Base-by-base conservation (phyloP, 1,284 basidiomycete genomes). In the Hortiboletus rubellus region DNA sequence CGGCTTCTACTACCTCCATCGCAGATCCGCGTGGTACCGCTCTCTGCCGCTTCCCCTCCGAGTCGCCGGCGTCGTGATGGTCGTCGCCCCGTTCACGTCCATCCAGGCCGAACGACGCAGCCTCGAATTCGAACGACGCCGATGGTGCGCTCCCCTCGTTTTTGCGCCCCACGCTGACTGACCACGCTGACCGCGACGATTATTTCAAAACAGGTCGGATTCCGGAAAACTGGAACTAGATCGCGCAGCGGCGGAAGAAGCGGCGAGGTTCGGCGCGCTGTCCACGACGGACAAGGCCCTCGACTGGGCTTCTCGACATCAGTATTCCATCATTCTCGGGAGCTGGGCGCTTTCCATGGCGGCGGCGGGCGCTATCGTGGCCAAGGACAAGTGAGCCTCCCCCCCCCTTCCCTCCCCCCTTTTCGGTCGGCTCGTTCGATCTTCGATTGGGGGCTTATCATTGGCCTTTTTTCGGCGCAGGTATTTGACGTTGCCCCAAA, bases 81-180 rank as follows among this genome's bases (percentile, higher is more conserved):
- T 91, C 60, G 79, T 86, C 54, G 84, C 90, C 1, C 92, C 92
- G 0, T 70, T 81, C 36, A 80, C 91, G 44, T 83, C 87, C 27
- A 90, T 96, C 55, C 81, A 84, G 55, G 94, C 90, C 11, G 94
- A 97, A 71, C 84, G 88, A 27, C 86, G 91, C 2, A 86, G 90
- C 42, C 78, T 91, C 52, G 81, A 84, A 48, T 94, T 84, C 65
- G 90, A 94, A 58, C 76, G 80, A 63, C 76, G 77, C n/a, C 57
- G 14, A 42, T 66, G 65, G 65, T n/a, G n/a, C n/a, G n/a, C n/a
- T n/a, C n/a, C n/a, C n/a, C n/a, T n/a, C n/a, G n/a, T n/a, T n/a
- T n/a, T n/a, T n/a, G n/a, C n/a, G n/a, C n/a, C n/a, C n/a, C n/a
- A n/a, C n/a, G n/a, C n/a, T 55, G 7, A 17, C 14, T 5, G 17